Evolutionary conservation across 2,329 filamentous ascomycete genomes (phyloP).

Genomic region (Talaromyces sp.): DNA sequence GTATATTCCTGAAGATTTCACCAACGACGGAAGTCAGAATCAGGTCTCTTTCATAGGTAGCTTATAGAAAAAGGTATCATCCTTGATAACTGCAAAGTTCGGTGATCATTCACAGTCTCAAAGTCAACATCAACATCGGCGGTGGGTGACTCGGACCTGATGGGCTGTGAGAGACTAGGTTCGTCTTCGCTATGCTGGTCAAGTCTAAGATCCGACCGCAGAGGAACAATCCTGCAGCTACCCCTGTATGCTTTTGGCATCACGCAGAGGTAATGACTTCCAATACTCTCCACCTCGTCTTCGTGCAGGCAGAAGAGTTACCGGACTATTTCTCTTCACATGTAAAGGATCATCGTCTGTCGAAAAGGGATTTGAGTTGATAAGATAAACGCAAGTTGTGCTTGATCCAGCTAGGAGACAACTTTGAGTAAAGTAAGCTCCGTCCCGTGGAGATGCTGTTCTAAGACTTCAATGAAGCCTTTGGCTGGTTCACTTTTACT

Average conservation of each 20-base stretch:
- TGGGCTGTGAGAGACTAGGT: too few relatives aligned
- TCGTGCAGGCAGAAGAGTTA: slow-evolving; percentile 24
- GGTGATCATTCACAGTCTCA: too few relatives aligned
- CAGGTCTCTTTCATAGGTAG: too few relatives aligned
- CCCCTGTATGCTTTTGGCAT: slow-evolving; percentile 31
- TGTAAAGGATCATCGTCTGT: slow-evolving; percentile 16
- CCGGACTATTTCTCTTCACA: slow-evolving; percentile 16
- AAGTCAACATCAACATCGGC: too few relatives aligned
- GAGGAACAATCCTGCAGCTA: slow-evolving; percentile 37
- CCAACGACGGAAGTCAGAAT: too few relatives aligned
- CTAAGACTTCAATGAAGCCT: slow-evolving; percentile 45
- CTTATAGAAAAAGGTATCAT: too few relatives aligned
- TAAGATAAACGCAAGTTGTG: slow-evolving; percentile 30
- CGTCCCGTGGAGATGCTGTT: slow-evolving; percentile 42
- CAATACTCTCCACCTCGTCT: slow-evolving; percentile 38
- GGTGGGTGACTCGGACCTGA: too few relatives aligned
- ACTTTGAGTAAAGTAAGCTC: slow-evolving; percentile 40
- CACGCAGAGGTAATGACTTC: slow-evolving; percentile 36
- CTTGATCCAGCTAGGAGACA: slow-evolving; percentile 32
- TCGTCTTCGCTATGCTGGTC: too few relatives aligned
- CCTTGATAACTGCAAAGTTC: too few relatives aligned
- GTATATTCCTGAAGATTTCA: too few relatives aligned
- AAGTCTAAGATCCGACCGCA: too few relatives aligned
- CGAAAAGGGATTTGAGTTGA: slow-evolving; percentile 10
- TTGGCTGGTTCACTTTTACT: slow-evolving; percentile 44